Evolutionary conservation across 192 early-diverging fungal species (phyloP).

Genomic region (Rhizophagus clarus): DNA sequence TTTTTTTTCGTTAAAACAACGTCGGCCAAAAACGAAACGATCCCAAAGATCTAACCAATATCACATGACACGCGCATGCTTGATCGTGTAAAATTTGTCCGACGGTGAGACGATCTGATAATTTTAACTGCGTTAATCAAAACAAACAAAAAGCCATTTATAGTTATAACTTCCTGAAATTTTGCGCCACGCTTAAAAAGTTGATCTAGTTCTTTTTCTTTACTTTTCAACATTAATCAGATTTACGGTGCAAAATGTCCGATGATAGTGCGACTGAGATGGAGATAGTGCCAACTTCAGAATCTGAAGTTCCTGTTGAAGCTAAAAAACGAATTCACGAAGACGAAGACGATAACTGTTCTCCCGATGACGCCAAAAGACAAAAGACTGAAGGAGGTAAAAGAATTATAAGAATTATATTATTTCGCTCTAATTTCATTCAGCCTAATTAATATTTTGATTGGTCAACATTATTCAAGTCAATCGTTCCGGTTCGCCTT

Average conservation of each 20-base stretch:
- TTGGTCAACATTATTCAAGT: neutral
- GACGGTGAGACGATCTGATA: neutral
- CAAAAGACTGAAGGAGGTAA: neutral
- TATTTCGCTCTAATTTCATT: neutral
- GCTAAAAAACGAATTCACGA: constrained; percentile 18
- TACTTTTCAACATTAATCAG: neutral
- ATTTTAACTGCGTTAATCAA: neutral
- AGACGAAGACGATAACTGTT: neutral
- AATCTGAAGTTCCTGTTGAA: neutral
- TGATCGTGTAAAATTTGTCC: too few relatives aligned
- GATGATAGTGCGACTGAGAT: neutral
- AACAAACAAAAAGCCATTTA: neutral
- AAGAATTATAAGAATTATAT: neutral
- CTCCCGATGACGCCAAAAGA: constrained; percentile 15
- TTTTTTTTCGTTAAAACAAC: too few relatives aligned
- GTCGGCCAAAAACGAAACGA: neutral
- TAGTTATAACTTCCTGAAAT: neutral
- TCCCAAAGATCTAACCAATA: neutral
- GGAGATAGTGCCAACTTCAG: neutral
- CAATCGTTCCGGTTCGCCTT: neutral
- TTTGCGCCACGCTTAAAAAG: neutral
- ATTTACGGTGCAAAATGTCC: neutral
- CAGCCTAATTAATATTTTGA: neutral
- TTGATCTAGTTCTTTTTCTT: too few relatives aligned
- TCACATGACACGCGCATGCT: neutral